Conservation (phyloP, 2,329 filamentous ascomycete species). For the Aspergillus tubingensis region DNA sequence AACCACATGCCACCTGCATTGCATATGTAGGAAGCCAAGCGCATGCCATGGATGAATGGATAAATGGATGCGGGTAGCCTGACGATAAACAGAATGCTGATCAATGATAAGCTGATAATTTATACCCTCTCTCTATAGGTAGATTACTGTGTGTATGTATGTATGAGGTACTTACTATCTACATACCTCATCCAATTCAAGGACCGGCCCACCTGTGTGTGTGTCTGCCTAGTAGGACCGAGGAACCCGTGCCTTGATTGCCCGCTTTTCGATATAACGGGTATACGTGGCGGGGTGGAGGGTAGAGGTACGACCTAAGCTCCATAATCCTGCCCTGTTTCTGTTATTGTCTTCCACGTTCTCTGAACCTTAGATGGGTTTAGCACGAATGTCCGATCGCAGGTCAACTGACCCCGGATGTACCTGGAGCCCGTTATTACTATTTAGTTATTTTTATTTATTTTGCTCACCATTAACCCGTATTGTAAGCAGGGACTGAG, state of each 20-base stretch:
- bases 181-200: no score
- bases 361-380: not conserved
- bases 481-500: not conserved
- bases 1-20: conserved; percentile 1
- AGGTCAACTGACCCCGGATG: conserved; percentile 22
- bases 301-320: no score
- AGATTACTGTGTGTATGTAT: no score
- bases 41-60: not conserved
- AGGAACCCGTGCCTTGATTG: not conserved
- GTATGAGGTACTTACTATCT: no score
- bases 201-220: no score
- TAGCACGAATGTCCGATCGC: conserved; percentile 19
- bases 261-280: not conserved
- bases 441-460: not conserved
- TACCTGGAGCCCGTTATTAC: not conserved
- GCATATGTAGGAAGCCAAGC: conserved; percentile 2
- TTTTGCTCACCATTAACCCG: not conserved
- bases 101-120: not conserved
- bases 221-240: not conserved
- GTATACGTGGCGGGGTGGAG: no score
- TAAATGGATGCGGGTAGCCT: conserved; percentile 1
- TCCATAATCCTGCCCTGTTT: not conserved
- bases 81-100: not conserved
- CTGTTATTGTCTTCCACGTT: not conserved
- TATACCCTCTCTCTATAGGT: no score